Base-by-base conservation (phyloP, 306 rosid genomes). In the Carpinus fangiana region DNA sequence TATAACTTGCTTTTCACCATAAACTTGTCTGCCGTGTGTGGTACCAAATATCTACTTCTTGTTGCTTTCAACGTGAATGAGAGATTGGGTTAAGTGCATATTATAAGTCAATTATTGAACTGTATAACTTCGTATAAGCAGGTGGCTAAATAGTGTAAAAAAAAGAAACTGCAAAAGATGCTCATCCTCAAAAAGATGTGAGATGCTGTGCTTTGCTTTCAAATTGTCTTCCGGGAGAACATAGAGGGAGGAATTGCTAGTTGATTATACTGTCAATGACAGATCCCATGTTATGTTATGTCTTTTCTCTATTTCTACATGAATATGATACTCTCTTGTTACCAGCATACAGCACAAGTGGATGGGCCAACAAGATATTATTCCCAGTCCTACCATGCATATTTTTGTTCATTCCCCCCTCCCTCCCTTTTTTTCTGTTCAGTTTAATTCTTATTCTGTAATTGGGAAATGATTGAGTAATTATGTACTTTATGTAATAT, bases 221-320 rank as follows among this genome's bases (percentile, higher is more conserved):
- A 13, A 34, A 31, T 34, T 64, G 70, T 64, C 70, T 16, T 64
- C 70, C 14, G 70, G 36, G 70, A 65, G 70, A 17, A 65, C 70
- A 23, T 60, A 3, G 67, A 34, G 23, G 70, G 70, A 16, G 48
- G 2, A 64, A 64, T 34, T 65, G 47, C 23, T 65, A 34, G 26
- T 65, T 36, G 46, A 65, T 9, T 2, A 36, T 65, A 7, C 20
- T 36, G 70, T 36, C 47, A 14, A 36, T 18, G 48, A 62, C 69
- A 36, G 47, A 17, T 65, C 23, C 23, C 48, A 31, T 36, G 23
- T 16, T 65, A 16, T 65, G 6, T 36, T 3, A 65, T 28, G 1
- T 11, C 5, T 8, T 13, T 16, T 13, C 16, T 28, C 17, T 28
- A 23, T 62, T 57, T 10, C 21, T 38, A 16, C 16, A 8, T 34